A percentile compares a stretch with the other conserved stretches of the same genome.
Evolutionary conservation across 1,139 yeast genomes (phyloP).

Genomic region (Pichia inconspicua): DNA sequence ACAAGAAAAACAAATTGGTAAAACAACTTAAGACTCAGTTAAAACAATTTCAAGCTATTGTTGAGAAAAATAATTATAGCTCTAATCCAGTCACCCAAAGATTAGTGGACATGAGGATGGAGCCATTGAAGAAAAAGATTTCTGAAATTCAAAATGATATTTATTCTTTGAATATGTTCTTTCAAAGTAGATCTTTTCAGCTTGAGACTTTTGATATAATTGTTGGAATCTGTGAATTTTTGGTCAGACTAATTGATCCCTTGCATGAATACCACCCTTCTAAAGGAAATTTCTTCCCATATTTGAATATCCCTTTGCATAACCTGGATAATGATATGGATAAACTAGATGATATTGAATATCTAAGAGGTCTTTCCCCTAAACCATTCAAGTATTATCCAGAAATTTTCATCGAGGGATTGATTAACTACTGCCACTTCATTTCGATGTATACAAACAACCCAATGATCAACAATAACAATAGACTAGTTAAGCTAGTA

Average conservation of each 20-base stretch:
- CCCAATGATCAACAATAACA: slow-evolving; percentile 48
- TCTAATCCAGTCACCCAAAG: slow-evolving; percentile 29
- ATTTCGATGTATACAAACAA: slow-evolving; percentile 51
- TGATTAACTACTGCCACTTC: slow-evolving; percentile 66
- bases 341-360: slow-evolving; percentile 66
- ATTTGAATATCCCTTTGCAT: slow-evolving; percentile 57
- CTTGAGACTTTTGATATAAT: slow-evolving; percentile 67
- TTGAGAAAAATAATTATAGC: slow-evolving; percentile 13
- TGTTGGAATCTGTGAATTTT: slow-evolving; percentile 65
- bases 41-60: slow-evolving; percentile 36
- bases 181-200: slow-evolving; percentile 48
- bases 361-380: slow-evolving; percentile 56
- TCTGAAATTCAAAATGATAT: slow-evolving; percentile 36
- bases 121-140: slow-evolving; percentile 23
- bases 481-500: slow-evolving; percentile 50
- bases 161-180: slow-evolving; percentile 53
- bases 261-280: slow-evolving; percentile 51
- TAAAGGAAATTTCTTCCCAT: slow-evolving; percentile 20
- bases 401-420: slow-evolving; percentile 77
- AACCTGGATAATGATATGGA: slow-evolving; percentile 41
- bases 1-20: slow-evolving; percentile 44
- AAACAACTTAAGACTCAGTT: slow-evolving; percentile 48
- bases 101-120: slow-evolving; percentile 22
- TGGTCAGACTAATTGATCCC: slow-evolving; percentile 69
- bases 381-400: slow-evolving; percentile 80